A percentile compares a stretch with the other conserved stretches of the same genome.
Evolutionary conservation across 169 alveolate species (phyloP).

Genomic region (Sarcocystis neurona): DNA sequence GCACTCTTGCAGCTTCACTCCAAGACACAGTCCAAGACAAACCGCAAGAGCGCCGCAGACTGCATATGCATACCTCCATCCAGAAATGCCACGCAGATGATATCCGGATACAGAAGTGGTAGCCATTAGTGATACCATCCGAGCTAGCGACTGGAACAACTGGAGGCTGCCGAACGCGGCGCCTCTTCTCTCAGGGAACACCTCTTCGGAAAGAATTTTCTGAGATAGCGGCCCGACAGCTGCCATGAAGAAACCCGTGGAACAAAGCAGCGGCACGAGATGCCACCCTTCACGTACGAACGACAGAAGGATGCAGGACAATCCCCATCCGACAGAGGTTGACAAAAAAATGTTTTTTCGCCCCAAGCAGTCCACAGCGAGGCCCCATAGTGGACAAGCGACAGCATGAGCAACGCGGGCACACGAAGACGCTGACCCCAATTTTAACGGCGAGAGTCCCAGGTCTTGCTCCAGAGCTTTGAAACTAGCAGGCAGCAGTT

Average conservation of each 20-base stretch:
- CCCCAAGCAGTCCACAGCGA: constrained; percentile 77
- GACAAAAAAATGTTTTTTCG: constrained; percentile 73
- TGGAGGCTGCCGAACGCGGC: constrained; percentile 77
- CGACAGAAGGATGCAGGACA: constrained; percentile 75
- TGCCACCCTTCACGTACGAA: constrained; percentile 65
- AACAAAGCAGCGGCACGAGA: constrained; percentile 72
- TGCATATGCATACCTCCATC: constrained; percentile 61
- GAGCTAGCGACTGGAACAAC: constrained; percentile 74
- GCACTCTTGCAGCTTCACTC: constrained; percentile 43
- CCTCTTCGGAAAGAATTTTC: constrained; percentile 79
- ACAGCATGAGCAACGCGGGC: constrained; percentile 79
- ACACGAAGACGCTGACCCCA: constrained; percentile 75
- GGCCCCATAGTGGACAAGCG: constrained; percentile 87
- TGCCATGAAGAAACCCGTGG: constrained; percentile 77
- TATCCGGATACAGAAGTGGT: constrained; percentile 78
- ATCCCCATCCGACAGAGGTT: constrained; percentile 80
- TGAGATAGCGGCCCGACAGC: constrained; percentile 81
- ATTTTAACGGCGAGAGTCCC: constrained; percentile 76
- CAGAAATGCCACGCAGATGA: too few relatives aligned
- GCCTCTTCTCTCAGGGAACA: constrained; percentile 71
- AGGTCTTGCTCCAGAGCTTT: constrained; percentile 85
- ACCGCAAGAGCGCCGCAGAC: constrained; percentile 41
- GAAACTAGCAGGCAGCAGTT: constrained; percentile 81
- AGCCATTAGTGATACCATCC: constrained; percentile 76
- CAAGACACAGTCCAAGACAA: constrained; percentile 41